A percentile compares a stretch with the other conserved stretches of the same genome.
These are phyloP conservation scores for Phlegmacium glaucopus DNA, from an alignment of 768 basidiomycete species.

Conservation along the genomic window DNA sequence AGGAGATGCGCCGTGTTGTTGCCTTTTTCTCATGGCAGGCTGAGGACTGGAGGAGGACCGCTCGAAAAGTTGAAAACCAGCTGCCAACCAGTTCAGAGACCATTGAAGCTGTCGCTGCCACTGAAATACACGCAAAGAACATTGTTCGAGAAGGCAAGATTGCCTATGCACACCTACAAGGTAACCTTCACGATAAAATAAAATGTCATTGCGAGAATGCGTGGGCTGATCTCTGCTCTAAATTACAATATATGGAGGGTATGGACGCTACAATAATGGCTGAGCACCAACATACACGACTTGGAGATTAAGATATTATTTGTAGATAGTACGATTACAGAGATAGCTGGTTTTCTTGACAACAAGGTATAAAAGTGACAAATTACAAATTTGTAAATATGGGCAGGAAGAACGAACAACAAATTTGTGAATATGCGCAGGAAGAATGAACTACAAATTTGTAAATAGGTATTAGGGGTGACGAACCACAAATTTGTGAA, in stretches of 20 bases:
- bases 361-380: not conserved
- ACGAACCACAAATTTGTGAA: not conserved
- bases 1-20: constrained; percentile 30
- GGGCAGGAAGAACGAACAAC: not conserved
- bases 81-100: not conserved
- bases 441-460: not conserved
- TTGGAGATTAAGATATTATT: not conserved
- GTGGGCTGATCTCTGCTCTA: not conserved
- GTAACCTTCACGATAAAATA: constrained; percentile 2
- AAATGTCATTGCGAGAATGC: not conserved
- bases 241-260: not conserved
- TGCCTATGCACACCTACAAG: constrained; percentile 18
- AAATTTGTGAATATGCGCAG: not conserved
- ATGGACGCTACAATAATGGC: not conserved
- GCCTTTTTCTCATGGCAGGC: constrained; percentile 15
- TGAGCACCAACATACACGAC: not conserved
- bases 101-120: not conserved
- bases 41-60: constrained; percentile 12
- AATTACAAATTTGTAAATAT: not conserved
- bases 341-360: not conserved
- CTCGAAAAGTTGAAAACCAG: not conserved
- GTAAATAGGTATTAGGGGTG: not conserved
- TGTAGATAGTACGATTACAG: not conserved
- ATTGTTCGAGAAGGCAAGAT: constrained; percentile 9
- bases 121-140: not conserved